Base-by-base conservation (phyloP, 1,284 basidiomycete genomes). In the Meripilus lineatus region DNA sequence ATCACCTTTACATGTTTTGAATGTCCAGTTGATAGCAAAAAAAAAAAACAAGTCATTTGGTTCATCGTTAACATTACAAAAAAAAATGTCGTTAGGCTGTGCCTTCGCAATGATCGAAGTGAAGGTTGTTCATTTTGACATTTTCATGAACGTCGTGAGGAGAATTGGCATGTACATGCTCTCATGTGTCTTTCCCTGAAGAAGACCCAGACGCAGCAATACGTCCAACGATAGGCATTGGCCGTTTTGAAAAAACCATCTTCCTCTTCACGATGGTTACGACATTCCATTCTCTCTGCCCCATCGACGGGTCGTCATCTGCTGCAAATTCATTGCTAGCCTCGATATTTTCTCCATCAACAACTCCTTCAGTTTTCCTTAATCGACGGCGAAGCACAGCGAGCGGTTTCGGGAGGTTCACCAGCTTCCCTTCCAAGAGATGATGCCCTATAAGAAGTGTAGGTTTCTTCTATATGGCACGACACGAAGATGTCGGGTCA, bases 401-500 rank as follows among this genome's bases (percentile, higher is more conserved):
- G 35, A 89, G 73, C 0, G 90, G 89, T 58, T 88, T 91, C 1
- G 82, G 64, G 8, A 96, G 72, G 33, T 70, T 75, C 28, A 81
- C 75, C 45, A 95, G 72, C 58, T 89, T 91, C 38, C 93, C 93
- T 59, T 96, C 93, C 1, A 96, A 77, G 14, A 92, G 70, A 58
- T 96, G 89, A 63, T 94, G 84, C 5, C 92, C 92, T 45, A 96
- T 85, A 49, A 77, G 68, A 4, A 96, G 71, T 0, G 83, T 89
- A 1, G 89, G 82, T 55, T 85, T 87, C 51, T 81, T 81, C 84
- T 47, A 38, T 10, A 10, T 15, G 38, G 5, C 25, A 25, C 5
- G 10, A 10, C 34, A 36, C 10, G n/a, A 10, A 30, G 28, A 10
- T 10, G 28, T 30, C n/a, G 28, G 28, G 10, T 30, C n/a, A n/a